Conservation (phyloP, 2,329 filamentous ascomycete species). For the Dendrostoma leiphaemia region DNA sequence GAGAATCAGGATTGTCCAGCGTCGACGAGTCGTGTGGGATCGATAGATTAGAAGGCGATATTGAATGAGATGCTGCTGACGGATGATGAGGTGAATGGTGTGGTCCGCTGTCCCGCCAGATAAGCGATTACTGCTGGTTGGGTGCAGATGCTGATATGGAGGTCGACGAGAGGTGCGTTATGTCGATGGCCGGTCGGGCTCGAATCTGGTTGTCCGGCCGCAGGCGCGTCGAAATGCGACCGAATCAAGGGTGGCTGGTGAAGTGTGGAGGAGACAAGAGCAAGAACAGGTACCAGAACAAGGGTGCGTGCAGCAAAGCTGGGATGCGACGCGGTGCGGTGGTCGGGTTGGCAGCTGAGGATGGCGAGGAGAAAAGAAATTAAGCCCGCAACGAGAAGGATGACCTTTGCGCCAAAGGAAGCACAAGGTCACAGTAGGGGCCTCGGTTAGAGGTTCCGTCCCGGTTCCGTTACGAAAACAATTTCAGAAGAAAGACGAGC, state of each 20-base stretch:
- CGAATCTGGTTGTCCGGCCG: background rate
- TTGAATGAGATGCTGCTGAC: background rate
- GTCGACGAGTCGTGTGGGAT: background rate
- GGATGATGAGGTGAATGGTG: background rate
- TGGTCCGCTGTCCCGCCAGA: background rate
- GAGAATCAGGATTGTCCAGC: background rate
- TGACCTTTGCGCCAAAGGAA: too few relatives aligned
- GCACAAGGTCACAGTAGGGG: too few relatives aligned
- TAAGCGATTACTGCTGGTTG: background rate
- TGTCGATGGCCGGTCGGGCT: too few relatives aligned
- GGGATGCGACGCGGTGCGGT: background rate
- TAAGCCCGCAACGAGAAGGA: background rate
- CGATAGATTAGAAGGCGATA: background rate
- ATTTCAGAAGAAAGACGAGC: too few relatives aligned
- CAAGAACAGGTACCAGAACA: too few relatives aligned
- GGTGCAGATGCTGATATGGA: too few relatives aligned
- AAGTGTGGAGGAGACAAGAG: too few relatives aligned
- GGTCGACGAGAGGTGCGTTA: too few relatives aligned
- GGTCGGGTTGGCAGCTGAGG: background rate
- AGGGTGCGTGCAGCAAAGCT: background rate
- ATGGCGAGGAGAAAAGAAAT: background rate
- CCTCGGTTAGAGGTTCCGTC: too few relatives aligned
- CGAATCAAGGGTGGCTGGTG: slow-evolving; percentile 3
- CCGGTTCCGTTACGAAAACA: too few relatives aligned
- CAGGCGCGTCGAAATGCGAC: background rate